phyloP scores from a whole-genome alignment of 106 monocot genomes.

The Acorus calamus region DNA sequence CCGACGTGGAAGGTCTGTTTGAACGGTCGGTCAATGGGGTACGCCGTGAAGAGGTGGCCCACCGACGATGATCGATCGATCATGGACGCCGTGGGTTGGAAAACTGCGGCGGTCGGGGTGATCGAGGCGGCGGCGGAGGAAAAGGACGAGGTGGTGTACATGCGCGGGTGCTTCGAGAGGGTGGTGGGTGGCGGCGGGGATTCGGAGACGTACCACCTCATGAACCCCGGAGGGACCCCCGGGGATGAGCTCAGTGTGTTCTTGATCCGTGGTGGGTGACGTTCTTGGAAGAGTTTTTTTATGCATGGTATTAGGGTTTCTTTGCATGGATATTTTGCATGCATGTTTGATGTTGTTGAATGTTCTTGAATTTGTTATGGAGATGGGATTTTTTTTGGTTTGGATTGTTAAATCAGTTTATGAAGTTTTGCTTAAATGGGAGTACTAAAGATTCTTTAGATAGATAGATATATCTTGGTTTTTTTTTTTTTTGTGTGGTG shows the following conservation, averaged over 20 bases:
- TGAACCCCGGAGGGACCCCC: constrained; percentile 26
- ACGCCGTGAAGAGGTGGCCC: constrained; percentile 25
- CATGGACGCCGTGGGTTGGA: constrained; percentile 7
- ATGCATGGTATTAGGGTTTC: too few species aligned
- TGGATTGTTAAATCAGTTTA: too few species aligned
- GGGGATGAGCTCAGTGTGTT: constrained; percentile 45
- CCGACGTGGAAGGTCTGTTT: constrained; percentile 28
- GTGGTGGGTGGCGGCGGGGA: constrained; percentile 29
- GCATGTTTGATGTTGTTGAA: too few species aligned
- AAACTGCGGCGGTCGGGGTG: constrained; percentile 26
- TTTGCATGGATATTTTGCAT: too few species aligned
- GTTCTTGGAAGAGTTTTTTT: too few species aligned
- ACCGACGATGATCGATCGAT: constrained; percentile 15
- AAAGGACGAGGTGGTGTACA: constrained; percentile 24
- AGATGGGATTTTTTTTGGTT: too few species aligned
- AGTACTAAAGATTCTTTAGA: too few species aligned
- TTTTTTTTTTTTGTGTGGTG: too few species aligned
- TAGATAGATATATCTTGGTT: too few species aligned
- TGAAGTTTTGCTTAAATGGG: too few species aligned
- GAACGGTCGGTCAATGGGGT: constrained; percentile 36
- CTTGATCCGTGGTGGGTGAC: constrained; percentile 23
- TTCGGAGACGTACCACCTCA: constrained; percentile 38
- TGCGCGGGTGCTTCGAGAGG: constrained; percentile 38
- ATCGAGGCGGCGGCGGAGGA: neutral
- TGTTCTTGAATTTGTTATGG: too few species aligned